Evolutionary conservation across 2,329 filamentous ascomycete genomes (phyloP).

Genomic region (Trichoderma breve): DNA sequence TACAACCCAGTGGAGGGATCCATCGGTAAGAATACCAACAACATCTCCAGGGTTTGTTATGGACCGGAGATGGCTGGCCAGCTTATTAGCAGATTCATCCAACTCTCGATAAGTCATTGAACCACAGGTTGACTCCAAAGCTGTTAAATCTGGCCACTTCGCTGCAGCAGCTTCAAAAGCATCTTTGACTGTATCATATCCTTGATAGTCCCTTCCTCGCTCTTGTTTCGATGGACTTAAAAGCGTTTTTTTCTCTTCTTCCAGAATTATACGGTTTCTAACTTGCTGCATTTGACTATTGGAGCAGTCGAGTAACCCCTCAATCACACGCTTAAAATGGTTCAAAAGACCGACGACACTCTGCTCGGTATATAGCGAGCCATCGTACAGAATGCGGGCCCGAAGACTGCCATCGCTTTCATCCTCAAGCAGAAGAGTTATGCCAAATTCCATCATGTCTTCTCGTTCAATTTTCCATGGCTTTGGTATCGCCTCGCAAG

Average conservation of each 20-base stretch:
- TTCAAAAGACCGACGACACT: neutral
- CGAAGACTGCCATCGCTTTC: neutral
- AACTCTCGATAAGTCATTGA: constrained; percentile 2
- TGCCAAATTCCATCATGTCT: constrained; percentile 1
- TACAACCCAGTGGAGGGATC: neutral
- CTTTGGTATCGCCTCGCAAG: neutral
- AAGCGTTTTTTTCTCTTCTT: neutral
- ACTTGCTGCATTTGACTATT: neutral
- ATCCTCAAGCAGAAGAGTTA: neutral
- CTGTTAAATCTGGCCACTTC: neutral
- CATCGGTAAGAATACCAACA: neutral
- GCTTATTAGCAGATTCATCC: neutral
- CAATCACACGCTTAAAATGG: neutral
- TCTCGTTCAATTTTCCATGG: neutral
- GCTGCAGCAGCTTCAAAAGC: neutral
- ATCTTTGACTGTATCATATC: neutral
- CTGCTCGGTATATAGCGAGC: neutral
- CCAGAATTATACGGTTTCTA: neutral
- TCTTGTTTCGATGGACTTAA: neutral
- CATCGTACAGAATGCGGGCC: neutral
- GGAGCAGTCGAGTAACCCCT: neutral
- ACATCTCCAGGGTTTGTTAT: neutral
- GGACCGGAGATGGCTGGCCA: neutral
- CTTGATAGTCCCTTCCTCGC: neutral
- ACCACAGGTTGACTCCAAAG: neutral